phyloP scores from a whole-genome alignment of 306 rosid species.

The Medicago ruthenica region DNA sequence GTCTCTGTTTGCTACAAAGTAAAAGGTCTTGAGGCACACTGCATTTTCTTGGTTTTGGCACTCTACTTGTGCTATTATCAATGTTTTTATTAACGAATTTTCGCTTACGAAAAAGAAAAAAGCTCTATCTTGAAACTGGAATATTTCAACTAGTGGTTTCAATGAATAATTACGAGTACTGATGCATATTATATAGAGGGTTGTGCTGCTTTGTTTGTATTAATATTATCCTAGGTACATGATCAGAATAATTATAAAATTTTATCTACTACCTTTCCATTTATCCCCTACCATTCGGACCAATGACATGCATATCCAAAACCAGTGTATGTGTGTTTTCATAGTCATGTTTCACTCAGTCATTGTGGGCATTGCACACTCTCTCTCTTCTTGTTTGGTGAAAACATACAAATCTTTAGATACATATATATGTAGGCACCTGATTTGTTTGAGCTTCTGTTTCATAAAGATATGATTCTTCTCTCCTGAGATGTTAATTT shows the following conservation, averaged over 20 bases:
- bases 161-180: constrained; percentile 16
- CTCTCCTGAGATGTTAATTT: neutral
- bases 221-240: neutral
- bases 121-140: neutral
- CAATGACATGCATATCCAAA: neutral
- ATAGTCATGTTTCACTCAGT: constrained; percentile 6
- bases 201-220: constrained; percentile 3
- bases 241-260: neutral
- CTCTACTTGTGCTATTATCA: neutral
- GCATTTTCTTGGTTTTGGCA: neutral
- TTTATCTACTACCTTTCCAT: neutral
- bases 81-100: neutral
- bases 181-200: constrained; percentile 25
- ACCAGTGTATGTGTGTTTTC: neutral
- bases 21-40: neutral
- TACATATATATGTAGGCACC: constrained; percentile 76
- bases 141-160: constrained; percentile 16
- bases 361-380: no score
- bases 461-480: constrained; percentile 63
- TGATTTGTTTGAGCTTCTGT: constrained; percentile 73
- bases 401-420: constrained; percentile 47
- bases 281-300: neutral
- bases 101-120: neutral
- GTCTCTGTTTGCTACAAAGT: constrained; percentile 21
- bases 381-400: no score